Conservation (phyloP, 2,329 filamentous ascomycete genomes). For the Xylariales sp. region DNA sequence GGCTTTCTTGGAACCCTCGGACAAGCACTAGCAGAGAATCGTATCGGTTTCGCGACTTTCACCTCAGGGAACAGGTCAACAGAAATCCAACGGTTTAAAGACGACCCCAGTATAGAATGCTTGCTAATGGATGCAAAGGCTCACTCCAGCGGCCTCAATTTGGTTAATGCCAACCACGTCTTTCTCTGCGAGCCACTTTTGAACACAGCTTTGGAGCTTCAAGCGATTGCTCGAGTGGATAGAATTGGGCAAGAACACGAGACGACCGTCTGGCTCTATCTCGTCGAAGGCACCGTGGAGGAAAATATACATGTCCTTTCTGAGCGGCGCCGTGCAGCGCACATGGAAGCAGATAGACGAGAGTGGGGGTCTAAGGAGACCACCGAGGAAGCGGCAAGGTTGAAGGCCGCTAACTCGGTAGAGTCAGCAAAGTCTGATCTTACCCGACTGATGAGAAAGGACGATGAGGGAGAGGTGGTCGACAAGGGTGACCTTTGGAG, state of each 20-base stretch:
- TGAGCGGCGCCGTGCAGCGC: slow-evolving; percentile 79
- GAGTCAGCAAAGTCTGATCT: slow-evolving; percentile 82
- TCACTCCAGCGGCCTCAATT: slow-evolving; percentile 87
- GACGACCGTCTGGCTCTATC: slow-evolving; percentile 95
- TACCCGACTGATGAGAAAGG: slow-evolving; percentile 76
- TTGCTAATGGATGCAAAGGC: slow-evolving; percentile 91
- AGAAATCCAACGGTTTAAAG: slow-evolving; percentile 81
- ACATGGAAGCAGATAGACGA: slow-evolving; percentile 66
- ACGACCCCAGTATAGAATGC: slow-evolving; percentile 78
- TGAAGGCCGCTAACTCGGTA: slow-evolving; percentile 86
- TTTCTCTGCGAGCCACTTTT: slow-evolving; percentile 94
- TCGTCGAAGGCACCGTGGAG: slow-evolving; percentile 91
- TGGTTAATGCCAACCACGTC: slow-evolving; percentile 93
- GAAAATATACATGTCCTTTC: slow-evolving; percentile 91
- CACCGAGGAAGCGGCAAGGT: slow-evolving; percentile 61
- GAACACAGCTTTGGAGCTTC: slow-evolving; percentile 92
- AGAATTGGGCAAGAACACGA: slow-evolving; percentile 89
- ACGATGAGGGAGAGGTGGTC: slow-evolving; percentile 81
- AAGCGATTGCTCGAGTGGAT: slow-evolving; percentile 94
- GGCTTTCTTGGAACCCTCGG: slow-evolving; percentile 78
- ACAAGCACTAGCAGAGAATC: slow-evolving; percentile 75
- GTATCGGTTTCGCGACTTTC: slow-evolving; percentile 79
- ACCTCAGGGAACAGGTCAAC: slow-evolving; percentile 55
- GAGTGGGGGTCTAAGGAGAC: slow-evolving; percentile 55
- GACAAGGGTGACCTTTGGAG: slow-evolving; percentile 84